Conservation (phyloP, 1,139 yeast species). For the Barnettozyma hawaiiensis region DNA sequence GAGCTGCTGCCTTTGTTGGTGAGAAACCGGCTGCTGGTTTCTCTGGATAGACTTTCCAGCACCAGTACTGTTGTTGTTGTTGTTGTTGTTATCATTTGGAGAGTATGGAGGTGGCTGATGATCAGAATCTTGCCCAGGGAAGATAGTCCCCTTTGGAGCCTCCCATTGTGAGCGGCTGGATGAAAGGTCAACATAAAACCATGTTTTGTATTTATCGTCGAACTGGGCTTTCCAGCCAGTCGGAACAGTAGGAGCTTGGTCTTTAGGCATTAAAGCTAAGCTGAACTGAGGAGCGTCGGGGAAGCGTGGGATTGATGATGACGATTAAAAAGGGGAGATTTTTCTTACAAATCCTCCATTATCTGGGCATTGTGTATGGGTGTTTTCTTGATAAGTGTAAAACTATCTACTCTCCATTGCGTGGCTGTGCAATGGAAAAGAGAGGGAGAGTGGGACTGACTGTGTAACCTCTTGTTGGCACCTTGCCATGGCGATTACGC, state of each 20-base stretch:
- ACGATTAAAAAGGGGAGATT: background rate
- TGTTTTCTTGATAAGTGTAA: background rate
- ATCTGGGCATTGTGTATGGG: background rate
- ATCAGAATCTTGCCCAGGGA: constrained; percentile 27
- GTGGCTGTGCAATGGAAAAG: background rate
- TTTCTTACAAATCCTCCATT: background rate
- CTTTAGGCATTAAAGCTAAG: constrained; percentile 10
- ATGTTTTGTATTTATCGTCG: constrained; percentile 74
- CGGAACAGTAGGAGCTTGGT: constrained; percentile 49
- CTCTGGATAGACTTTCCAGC: background rate
- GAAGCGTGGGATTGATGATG: background rate
- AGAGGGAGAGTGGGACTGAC: background rate
- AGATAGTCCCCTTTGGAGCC: constrained; percentile 58
- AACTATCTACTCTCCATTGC: background rate
- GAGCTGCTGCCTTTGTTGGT: constrained; percentile 20
- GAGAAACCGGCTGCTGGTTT: background rate
- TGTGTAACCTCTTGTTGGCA: too few relatives aligned
- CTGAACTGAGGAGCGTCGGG: too few relatives aligned
- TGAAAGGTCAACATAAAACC: constrained; percentile 67
- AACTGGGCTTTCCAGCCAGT: constrained; percentile 85
- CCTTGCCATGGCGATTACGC: too few relatives aligned
- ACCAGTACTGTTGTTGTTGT: constrained; percentile 13
- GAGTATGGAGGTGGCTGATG: constrained; percentile 24
- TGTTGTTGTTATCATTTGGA: constrained; percentile 11
- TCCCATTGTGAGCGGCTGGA: constrained; percentile 92